phyloP scores from a whole-genome alignment of 176 grass and related monocot genomes.

The Ananas comosus region DNA sequence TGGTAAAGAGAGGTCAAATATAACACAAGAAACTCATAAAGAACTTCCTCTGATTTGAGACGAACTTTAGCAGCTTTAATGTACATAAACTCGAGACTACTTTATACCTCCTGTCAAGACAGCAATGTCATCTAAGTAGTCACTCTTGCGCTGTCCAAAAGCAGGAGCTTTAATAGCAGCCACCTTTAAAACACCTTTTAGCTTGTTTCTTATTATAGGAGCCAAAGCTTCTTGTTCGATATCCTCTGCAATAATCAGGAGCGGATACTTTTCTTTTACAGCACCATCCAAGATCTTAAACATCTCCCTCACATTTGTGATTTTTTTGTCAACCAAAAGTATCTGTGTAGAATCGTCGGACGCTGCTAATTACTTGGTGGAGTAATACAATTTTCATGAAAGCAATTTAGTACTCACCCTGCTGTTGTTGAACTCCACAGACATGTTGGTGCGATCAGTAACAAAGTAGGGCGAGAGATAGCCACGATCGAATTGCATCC shows the following conservation, averaged over 20 bases:
- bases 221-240: constrained; percentile 54
- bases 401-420: constrained; percentile 28
- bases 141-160: constrained; percentile 76
- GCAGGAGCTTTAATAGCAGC: constrained; percentile 79
- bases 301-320: constrained; percentile 61
- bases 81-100: not conserved
- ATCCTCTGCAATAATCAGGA: constrained; percentile 81
- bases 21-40: not conserved
- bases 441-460: constrained; percentile 68
- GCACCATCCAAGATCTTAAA: constrained; percentile 68
- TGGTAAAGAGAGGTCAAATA: not conserved
- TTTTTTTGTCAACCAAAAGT: constrained; percentile 85
- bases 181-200: constrained; percentile 75
- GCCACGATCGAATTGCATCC: constrained; percentile 91
- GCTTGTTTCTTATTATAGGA: constrained; percentile 78
- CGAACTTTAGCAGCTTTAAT: not conserved
- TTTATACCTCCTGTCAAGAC: constrained; percentile 75
- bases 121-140: constrained; percentile 85
- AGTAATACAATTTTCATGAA: not conserved
- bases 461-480: constrained; percentile 80
- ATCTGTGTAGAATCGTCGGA: constrained; percentile 42
- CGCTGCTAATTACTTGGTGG: constrained; percentile 12
- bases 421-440: constrained; percentile 55
- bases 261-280: constrained; percentile 73
- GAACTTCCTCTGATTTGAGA: not conserved